Evolutionary conservation across 176 grass and related monocot species (phyloP).

Genomic region (Saccharum officinarum): DNA sequence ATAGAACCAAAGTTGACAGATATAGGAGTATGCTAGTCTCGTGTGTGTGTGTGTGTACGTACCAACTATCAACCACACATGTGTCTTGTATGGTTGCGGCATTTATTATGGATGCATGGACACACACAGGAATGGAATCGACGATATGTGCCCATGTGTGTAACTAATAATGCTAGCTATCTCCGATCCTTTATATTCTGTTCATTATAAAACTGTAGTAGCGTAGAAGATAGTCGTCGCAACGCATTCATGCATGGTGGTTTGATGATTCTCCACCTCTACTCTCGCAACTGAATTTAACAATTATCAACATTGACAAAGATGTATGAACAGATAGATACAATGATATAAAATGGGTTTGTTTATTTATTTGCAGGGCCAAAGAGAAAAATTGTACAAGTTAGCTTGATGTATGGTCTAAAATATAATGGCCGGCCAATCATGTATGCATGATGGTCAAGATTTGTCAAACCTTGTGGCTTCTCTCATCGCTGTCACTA

Average conservation of each 20-base stretch:
- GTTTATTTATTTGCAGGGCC: neutral
- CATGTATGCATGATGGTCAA: neutral
- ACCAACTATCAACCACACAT: neutral
- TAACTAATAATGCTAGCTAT: neutral
- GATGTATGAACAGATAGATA: neutral
- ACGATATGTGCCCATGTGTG: neutral
- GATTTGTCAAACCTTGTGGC: neutral
- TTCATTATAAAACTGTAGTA: neutral
- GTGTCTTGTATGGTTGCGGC: neutral
- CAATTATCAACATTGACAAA: neutral
- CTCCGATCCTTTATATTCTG: neutral
- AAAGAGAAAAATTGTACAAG: neutral
- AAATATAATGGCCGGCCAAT: neutral
- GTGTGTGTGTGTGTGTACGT: no score
- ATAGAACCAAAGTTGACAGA: no score
- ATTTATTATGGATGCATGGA: neutral
- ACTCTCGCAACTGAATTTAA: neutral
- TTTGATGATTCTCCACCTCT: neutral
- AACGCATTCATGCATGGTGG: neutral
- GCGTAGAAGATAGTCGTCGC: neutral
- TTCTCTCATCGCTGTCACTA: neutral
- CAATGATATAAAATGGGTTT: neutral
- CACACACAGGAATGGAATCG: neutral
- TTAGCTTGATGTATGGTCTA: neutral
- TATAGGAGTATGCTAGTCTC: neutral